Evolutionary conservation across 805 yeast species (phyloP), one percentile per base, ranked within the genome.

Genomic region (Ogataea nakhonphanomensis): DNA sequence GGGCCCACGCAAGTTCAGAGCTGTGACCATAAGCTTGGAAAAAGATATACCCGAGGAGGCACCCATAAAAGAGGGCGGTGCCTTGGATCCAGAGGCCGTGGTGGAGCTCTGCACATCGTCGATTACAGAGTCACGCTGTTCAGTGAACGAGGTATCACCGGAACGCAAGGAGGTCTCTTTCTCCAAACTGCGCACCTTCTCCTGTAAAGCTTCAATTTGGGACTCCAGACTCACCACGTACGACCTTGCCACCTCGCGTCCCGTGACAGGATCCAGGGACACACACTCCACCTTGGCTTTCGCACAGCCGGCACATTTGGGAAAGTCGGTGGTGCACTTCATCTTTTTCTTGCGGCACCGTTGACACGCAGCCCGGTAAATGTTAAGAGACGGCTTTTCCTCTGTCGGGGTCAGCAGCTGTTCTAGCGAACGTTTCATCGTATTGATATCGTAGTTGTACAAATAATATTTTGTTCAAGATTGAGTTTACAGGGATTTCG

Each of bases 251-350:
- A 88, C 78, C 49, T 84, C 88, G 39, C 95, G 68, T 0, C 95
- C 95, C 0, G 96, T 86, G 6, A 89, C 87, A 0, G 95, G 89
- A 57, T 90, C 96, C 3, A 85, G 61, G 0, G 95, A 87, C 4
- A 87, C 79, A 62, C 97, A 89, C 6, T 84, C 85, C 2, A 67
- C 82, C 5, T 78, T 75, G 8, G 84, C 82, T 53, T 78, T 76
- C 30, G 60, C 67, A 57, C 90, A 82, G 25, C 71, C 69, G n/a
- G 73, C 58, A 54, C 90, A 82, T 40, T 73, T 69, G 3, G 90
- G 90, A 55, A 81, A 77, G 45, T 71, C 73, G 42, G 77, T 83
- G 46, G 83, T 84, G 59, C 90, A 83, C 49, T 72, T 73, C 41
- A 79, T 71, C 55, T 83, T 83, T 49, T 81, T 77, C 39, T 62